Conservation (phyloP, 1,284 basidiomycete species). For the Blastosporella zonata region DNA sequence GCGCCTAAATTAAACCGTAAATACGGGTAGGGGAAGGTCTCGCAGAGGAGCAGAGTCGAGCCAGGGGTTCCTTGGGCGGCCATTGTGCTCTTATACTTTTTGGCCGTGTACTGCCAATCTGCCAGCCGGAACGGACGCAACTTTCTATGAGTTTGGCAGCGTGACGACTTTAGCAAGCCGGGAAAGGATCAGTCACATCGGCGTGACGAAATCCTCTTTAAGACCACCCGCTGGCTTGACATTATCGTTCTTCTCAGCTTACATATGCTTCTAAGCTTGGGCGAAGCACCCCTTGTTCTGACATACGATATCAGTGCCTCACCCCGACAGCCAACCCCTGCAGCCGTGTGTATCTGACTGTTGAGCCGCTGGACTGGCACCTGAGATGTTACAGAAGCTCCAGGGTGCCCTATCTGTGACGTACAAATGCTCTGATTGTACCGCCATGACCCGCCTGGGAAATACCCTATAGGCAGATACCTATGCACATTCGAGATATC, state of each 20-base stretch:
- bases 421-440: conserved; percentile 9
- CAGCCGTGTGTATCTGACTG: background rate
- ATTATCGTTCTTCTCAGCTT: conserved; percentile 6
- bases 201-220: conserved; percentile 8
- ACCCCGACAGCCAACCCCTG: conserved; percentile 2
- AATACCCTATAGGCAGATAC: background rate
- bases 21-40: conserved; percentile 6
- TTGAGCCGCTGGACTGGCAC: background rate
- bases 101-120: conserved; percentile 10
- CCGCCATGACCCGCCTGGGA: background rate
- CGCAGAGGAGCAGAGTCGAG: conserved; percentile 5
- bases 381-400: background rate
- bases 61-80: conserved; percentile 1
- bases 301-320: conserved; percentile 15
- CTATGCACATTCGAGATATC: background rate
- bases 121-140: conserved; percentile 13
- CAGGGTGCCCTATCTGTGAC: background rate
- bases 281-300: conserved; percentile 1
- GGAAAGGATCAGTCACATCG: conserved; percentile 11
- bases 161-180: conserved; percentile 4
- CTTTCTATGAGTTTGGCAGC: conserved; percentile 6
- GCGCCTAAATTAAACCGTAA: conserved; percentile 4
- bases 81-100: conserved; percentile 14
- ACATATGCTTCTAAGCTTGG: background rate
- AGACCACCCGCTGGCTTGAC: conserved; percentile 5